phyloP scores from a whole-genome alignment of 148 eudicot genomes.

The Chenopodium album region DNA sequence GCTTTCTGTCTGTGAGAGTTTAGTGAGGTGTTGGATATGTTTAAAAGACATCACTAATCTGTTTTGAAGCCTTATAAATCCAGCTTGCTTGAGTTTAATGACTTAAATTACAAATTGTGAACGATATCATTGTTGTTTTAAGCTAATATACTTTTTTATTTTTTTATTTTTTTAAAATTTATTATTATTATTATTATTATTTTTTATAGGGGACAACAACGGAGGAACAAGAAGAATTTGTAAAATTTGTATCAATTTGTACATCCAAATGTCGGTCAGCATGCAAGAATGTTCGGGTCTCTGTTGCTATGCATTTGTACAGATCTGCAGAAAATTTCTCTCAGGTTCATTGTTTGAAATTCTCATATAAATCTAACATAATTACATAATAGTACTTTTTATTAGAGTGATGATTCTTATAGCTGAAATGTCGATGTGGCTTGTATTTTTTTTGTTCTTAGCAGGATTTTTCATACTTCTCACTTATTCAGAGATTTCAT shows the following conservation, averaged over 20 bases:
- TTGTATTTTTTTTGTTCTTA: constrained; percentile 15
- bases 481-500: constrained; percentile 53
- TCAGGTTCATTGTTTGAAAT: constrained; percentile 44
- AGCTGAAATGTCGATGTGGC: background rate
- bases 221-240: constrained; percentile 41
- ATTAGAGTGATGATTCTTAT: too few species aligned
- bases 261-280: constrained; percentile 57
- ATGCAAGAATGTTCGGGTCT: constrained; percentile 30
- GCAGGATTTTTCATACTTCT: constrained; percentile 45
- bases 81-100: constrained; percentile 1
- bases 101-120: background rate
- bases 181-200: too few species aligned
- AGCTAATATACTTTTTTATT: background rate
- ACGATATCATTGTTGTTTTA: background rate
- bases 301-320: constrained; percentile 45
- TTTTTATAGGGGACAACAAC: constrained; percentile 47
- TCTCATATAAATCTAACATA: background rate
- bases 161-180: too few species aligned
- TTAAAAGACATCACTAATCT: background rate
- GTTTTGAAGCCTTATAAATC: background rate
- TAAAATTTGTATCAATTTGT: constrained; percentile 59
- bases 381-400: background rate
- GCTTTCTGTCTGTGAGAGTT: background rate
- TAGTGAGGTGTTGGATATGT: background rate
- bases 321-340: constrained; percentile 40